Evolutionary conservation across 257 asterid genomes (phyloP).

Genomic region (Henckelia pumila): DNA sequence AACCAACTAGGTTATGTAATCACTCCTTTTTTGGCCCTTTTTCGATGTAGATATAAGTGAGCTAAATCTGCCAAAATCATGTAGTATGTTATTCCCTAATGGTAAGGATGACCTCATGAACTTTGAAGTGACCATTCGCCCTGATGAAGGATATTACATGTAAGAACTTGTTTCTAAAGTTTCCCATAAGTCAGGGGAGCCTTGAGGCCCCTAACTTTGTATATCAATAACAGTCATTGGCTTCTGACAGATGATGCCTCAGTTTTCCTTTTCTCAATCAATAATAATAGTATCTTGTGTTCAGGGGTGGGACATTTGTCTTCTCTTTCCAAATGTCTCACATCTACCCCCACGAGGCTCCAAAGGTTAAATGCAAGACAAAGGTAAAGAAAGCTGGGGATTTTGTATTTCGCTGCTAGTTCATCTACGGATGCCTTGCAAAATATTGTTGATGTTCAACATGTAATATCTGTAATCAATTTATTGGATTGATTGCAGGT

Average conservation of each 20-base stretch:
- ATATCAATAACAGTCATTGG: not conserved
- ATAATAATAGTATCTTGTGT: slow-evolving; percentile 23
- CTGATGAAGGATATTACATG: slow-evolving; percentile 89
- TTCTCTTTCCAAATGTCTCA: slow-evolving; percentile 89
- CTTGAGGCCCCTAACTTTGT: not conserved
- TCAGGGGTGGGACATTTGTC: slow-evolving; percentile 76
- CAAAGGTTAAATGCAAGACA: slow-evolving; percentile 98
- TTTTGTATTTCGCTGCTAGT: not conserved
- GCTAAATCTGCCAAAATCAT: slow-evolving; percentile 79
- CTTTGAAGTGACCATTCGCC: slow-evolving; percentile 88
- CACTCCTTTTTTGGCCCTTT: not conserved
- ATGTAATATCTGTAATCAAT: not conserved
- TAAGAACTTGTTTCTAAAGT: slow-evolving; percentile 32
- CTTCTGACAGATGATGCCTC: not conserved
- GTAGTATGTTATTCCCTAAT: slow-evolving; percentile 80
- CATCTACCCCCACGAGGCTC: slow-evolving; percentile 94
- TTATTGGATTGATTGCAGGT: slow-evolving; percentile 19
- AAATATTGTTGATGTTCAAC: too few relatives aligned
- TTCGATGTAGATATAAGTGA: slow-evolving; percentile 72
- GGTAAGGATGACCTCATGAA: slow-evolving; percentile 97
- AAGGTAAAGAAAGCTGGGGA: slow-evolving; percentile 49
- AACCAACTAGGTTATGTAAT: not conserved
- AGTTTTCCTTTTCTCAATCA: not conserved
- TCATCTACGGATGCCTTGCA: not conserved
- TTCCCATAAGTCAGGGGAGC: not conserved